These are phyloP conservation scores for Mastigamoeba balamuthi DNA, from an alignment of 78 protist genomes.

Conservation along the genomic window DNA sequence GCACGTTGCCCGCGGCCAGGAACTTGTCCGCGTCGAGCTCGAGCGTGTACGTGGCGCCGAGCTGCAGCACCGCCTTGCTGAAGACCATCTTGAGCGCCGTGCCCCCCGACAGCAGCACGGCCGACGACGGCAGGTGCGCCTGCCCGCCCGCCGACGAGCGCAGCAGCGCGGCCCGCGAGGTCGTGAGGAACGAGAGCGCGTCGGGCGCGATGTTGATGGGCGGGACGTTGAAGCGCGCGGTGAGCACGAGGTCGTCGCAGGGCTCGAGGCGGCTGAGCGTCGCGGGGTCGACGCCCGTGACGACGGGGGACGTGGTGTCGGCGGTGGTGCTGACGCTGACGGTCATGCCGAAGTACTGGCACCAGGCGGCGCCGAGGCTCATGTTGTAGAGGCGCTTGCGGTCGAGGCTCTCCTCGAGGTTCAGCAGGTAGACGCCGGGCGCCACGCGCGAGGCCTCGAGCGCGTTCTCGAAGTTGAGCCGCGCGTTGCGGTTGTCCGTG, in stretches of 20 bases:
- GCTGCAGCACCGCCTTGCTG: too few relatives aligned
- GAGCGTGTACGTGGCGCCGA: too few relatives aligned
- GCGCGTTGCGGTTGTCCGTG: conserved; percentile 1
- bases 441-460: background rate
- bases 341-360: background rate
- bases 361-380: background rate
- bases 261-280: background rate
- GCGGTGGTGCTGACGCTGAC: background rate
- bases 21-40: too few relatives aligned
- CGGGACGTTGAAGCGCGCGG: too few relatives aligned
- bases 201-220: too few relatives aligned
- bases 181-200: too few relatives aligned
- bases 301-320: background rate
- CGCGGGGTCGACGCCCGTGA: background rate
- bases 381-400: background rate
- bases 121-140: too few relatives aligned
- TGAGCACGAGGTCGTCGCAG: background rate
- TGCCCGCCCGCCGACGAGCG: too few relatives aligned
- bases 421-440: conserved; percentile 9
- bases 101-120: too few relatives aligned
- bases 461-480: background rate
- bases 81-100: too few relatives aligned
- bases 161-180: too few relatives aligned
- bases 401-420: conserved; percentile 7
- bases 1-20: too few relatives aligned